Conservation (phyloP, 164 flowering plant genomes). For the Annona squamosa region DNA sequence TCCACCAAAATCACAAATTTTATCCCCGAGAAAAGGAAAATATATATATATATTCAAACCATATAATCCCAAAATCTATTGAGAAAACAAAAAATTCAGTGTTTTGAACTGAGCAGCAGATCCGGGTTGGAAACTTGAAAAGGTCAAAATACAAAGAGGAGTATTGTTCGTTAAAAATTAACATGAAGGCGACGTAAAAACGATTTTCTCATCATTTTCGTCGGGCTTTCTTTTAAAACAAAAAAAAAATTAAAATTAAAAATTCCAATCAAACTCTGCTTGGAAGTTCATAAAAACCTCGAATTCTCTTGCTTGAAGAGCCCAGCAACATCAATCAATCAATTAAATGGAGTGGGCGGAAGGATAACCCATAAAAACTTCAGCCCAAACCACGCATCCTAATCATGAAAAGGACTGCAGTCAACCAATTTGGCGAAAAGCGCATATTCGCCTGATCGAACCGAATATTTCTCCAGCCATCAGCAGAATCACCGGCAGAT, state of each 20-base stretch:
- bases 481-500: not conserved
- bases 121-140: not conserved
- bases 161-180: not conserved
- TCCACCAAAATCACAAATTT: not conserved
- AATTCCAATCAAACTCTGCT: not conserved
- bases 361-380: not conserved
- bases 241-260: too few species aligned
- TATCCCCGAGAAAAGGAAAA: not conserved
- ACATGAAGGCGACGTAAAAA: not conserved
- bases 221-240: not conserved
- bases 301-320: not conserved
- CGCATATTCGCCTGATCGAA: not conserved
- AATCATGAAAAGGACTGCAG: not conserved
- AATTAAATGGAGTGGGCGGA: not conserved
- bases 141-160: not conserved
- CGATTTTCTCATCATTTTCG: not conserved
- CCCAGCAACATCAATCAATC: not conserved
- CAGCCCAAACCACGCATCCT: not conserved
- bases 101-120: not conserved
- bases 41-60: not conserved
- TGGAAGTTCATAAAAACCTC: not conserved
- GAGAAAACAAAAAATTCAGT: not conserved
- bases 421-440: not conserved
- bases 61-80: not conserved
- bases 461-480: not conserved